Conservation (phyloP, 2,329 filamentous ascomycete genomes). For the Fusarium sp. region DNA sequence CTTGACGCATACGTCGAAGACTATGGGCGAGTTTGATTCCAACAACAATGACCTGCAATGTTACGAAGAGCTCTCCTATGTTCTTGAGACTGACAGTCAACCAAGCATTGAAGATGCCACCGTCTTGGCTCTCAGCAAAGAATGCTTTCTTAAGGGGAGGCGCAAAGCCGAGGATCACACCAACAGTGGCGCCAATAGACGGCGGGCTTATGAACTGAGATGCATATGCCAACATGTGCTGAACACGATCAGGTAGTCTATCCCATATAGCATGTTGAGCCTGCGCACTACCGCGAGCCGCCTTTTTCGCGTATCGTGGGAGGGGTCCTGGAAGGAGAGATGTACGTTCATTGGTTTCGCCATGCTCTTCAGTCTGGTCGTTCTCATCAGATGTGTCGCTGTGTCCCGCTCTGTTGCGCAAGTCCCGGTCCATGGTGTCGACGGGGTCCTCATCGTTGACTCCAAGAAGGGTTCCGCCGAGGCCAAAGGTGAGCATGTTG, state of each 20-base stretch:
- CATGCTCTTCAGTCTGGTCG: background rate
- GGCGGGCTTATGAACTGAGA: constrained; percentile 35
- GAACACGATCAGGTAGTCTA: constrained; percentile 14
- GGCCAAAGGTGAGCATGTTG: constrained; percentile 36
- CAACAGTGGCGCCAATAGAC: constrained; percentile 16
- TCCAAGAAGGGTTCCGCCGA: constrained; percentile 31
- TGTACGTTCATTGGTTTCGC: constrained; percentile 19
- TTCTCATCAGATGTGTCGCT: background rate
- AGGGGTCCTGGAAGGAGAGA: constrained; percentile 31
- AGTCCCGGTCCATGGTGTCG: constrained; percentile 22
- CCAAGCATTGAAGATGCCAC: constrained; percentile 34
- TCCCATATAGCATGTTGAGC: constrained; percentile 30
- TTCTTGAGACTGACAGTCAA: constrained; percentile 36
- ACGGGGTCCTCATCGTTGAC: constrained; percentile 31
- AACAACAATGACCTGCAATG: constrained; percentile 32
- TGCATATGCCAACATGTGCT: constrained; percentile 7
- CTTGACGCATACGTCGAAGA: constrained; percentile 29
- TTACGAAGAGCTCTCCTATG: constrained; percentile 35
- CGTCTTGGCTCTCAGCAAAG: constrained; percentile 25
- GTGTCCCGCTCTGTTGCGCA: constrained; percentile 25
- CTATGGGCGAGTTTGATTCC: constrained; percentile 38
- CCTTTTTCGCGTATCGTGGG: constrained; percentile 24
- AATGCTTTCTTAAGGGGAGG: constrained; percentile 34
- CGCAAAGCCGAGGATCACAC: constrained; percentile 18
- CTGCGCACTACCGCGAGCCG: constrained; percentile 14